A percentile compares a stretch with the other conserved stretches of the same genome.
These are phyloP conservation scores for Pisolithus microcarpus DNA, from an alignment of 768 basidiomycete genomes.

Conservation along the genomic window DNA sequence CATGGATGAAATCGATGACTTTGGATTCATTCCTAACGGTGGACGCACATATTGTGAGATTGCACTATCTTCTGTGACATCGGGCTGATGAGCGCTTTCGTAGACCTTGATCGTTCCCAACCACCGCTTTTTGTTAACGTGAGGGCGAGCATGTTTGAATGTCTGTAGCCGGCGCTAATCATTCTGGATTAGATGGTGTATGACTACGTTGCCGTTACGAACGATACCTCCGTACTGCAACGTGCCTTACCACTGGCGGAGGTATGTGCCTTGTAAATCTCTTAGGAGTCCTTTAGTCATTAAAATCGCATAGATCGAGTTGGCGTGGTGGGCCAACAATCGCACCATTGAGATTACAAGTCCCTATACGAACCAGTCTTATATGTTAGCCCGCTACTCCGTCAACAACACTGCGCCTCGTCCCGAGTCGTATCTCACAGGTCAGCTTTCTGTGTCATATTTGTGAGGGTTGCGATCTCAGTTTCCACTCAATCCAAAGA, in stretches of 20 bases:
- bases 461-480: conserved; percentile 1
- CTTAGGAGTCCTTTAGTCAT: not conserved
- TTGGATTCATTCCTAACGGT: conserved; percentile 94
- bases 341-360: conserved; percentile 61
- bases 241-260: conserved; percentile 84
- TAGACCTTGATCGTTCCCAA: conserved; percentile 86
- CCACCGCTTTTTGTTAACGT: conserved; percentile 85
- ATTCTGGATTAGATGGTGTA: conserved; percentile 61
- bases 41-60: conserved; percentile 78
- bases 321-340: conserved; percentile 76
- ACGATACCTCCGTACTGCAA: conserved; percentile 66
- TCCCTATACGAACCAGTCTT: conserved; percentile 61
- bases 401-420: conserved; percentile 83
- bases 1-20: conserved; percentile 81
- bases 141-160: conserved; percentile 8
- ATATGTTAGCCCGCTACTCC: conserved; percentile 62
- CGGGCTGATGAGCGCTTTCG: not conserved
- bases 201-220: conserved; percentile 68
- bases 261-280: conserved; percentile 29
- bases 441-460: conserved; percentile 27
- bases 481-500: conserved; percentile 39
- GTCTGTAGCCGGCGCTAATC: not conserved
- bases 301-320: conserved; percentile 48
- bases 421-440: conserved; percentile 73
- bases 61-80: not conserved